Evolutionary conservation across 2,329 filamentous ascomycete genomes (phyloP), one percentile per base, ranked within the genome.

Genomic region (Pyrenochaeta sp.): DNA sequence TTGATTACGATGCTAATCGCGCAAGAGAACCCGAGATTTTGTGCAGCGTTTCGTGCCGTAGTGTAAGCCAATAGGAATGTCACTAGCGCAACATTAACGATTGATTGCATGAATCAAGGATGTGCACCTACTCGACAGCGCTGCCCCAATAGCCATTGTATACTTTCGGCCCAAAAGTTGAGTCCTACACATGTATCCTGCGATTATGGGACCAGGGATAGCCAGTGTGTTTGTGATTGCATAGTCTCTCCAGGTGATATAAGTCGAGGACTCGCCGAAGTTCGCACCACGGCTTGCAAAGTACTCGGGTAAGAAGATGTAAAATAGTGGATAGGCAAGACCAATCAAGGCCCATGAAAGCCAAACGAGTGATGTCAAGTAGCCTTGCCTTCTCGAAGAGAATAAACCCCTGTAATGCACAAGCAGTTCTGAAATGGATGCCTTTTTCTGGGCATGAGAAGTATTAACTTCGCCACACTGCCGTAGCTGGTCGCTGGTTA

Each of bases 341-440:
- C 62, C 62, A 17, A 66, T 60, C 9, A 56, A 45, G 33, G 63
- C 63, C 66, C 64, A 69, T 30, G 63, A 65, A 20, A 52, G 45
- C 3, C 64, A 54, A 33, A 70, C 65, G 17, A 67, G 49, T 4
- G 39, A 29, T 4, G 67, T 67, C 11, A 61, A 66, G 27, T 53
- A 65, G 9, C 57, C 54, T 10, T 67, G 52, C 2, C 52, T 36
- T n/a, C 52, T 51, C 1, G 64, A 64, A 18, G 60, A 48, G 48
- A 68, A 68, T 14, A 68, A 54, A 15, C 60, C 65, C 4, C 46
- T 30, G 32, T 66, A 58, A 51, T 68, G 67, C 29, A 59, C 60
- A 29, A 37, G 27, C 27, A 69, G 40, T 21, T 62, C 63, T n/a
- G n/a, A n/a, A 21, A 65, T 30, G 7, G 55, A 35, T 3, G 65